Conservation (phyloP, 2,329 filamentous ascomycete genomes). For the Emericellopsis cladophorae region DNA sequence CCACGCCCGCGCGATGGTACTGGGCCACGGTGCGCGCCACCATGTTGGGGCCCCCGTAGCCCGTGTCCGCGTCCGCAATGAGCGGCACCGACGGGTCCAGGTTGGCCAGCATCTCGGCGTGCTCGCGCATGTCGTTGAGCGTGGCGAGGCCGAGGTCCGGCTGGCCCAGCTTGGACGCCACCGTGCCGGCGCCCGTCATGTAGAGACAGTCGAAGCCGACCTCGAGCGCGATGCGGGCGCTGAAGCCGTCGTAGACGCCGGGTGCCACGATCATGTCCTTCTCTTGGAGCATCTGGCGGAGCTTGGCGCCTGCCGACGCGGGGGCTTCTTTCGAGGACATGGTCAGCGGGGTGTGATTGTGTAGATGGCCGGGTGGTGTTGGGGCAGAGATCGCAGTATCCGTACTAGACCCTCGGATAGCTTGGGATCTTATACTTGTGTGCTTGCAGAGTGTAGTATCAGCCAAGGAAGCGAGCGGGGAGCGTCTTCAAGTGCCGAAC, state of each 20-base stretch:
- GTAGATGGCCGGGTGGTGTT: too few species aligned
- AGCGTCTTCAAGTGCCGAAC: too few species aligned
- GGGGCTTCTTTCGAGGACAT: background rate
- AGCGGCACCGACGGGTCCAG: conserved; percentile 41
- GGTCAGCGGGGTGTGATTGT: too few species aligned
- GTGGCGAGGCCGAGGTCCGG: conserved; percentile 51
- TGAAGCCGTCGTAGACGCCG: conserved; percentile 57
- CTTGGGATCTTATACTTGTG: too few species aligned
- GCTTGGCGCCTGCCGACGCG: conserved; percentile 11
- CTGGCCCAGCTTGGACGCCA: conserved; percentile 46
- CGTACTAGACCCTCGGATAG: too few species aligned
- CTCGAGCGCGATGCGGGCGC: conserved; percentile 47
- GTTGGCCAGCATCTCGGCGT: conserved; percentile 53
- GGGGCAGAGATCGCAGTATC: too few species aligned
- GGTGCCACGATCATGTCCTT: conserved; percentile 41
- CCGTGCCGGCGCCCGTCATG: conserved; percentile 55
- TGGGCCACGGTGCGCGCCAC: conserved; percentile 38
- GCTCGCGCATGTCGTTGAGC: conserved; percentile 47
- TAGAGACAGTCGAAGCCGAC: conserved; percentile 54
- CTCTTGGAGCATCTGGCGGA: conserved; percentile 24
- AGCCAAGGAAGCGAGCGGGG: too few species aligned
- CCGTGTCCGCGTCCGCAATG: conserved; percentile 49
- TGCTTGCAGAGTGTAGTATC: too few species aligned
- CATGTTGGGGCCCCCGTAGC: conserved; percentile 40
- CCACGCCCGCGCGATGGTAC: conserved; percentile 42